Evolutionary conservation across 495 filamentous ascomycete genomes (phyloP).

Genomic region (Evernia prunastri): DNA sequence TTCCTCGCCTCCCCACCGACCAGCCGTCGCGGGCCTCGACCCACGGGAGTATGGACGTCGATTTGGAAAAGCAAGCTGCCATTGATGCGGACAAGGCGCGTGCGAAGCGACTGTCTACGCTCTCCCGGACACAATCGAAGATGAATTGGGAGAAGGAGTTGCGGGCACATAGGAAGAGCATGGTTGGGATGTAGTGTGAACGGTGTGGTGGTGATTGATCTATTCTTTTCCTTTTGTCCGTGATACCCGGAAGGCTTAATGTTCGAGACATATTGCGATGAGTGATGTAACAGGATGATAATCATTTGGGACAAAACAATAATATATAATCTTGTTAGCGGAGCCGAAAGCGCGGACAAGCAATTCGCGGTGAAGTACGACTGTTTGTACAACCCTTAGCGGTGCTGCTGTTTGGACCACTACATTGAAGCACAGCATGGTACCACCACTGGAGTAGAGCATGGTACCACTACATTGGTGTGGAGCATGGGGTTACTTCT

Average conservation of each 20-base stretch:
- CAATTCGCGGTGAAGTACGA: too few species aligned
- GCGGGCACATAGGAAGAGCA: constrained; percentile 1
- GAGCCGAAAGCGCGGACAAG: too few species aligned
- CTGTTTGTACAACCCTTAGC: too few species aligned
- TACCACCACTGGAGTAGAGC: too few species aligned
- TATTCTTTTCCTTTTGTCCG: background rate
- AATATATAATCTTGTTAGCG: background rate
- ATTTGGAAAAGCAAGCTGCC: constrained; percentile 16
- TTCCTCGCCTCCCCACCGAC: background rate
- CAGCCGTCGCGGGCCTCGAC: background rate
- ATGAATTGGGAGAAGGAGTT: constrained; percentile 15
- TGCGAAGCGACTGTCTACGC: constrained; percentile 10
- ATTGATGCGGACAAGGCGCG: background rate
- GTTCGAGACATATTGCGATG: background rate
- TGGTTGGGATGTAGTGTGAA: background rate
- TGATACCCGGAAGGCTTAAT: background rate
- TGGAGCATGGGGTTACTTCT: too few species aligned
- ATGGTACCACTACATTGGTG: too few species aligned
- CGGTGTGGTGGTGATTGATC: too few species aligned
- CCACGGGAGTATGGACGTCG: background rate
- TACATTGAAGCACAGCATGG: too few species aligned
- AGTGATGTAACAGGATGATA: background rate
- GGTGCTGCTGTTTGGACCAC: too few species aligned
- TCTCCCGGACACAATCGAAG: constrained; percentile 16
- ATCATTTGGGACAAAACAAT: background rate